Base-by-base conservation (phyloP, 805 yeast species). In the Metschnikowia matae region DNA sequence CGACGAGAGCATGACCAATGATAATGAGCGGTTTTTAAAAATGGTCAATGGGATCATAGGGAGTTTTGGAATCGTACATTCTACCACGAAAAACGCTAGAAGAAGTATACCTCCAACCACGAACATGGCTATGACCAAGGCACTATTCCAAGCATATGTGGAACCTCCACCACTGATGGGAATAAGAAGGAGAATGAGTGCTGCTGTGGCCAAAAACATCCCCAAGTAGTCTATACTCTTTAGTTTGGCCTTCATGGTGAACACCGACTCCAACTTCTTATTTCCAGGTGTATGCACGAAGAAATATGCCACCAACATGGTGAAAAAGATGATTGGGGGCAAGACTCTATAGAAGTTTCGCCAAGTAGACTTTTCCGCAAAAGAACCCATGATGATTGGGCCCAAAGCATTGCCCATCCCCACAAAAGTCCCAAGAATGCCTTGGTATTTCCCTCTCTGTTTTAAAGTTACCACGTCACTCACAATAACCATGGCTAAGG, bases 131-230 rank as follows among this genome's bases (percentile, higher is more conserved):
- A 72, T 72, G 4, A 70, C 70, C 8, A 70, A 43, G 0, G 68
- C 49, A 48, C 73, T 77, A 56, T 73, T 57, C 90, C 90, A 85
- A 0, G 69, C 62, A 59, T 74, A 82, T 10, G 77, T 67, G 7
- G 78, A 67, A 2, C 89, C 89, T 34, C 89, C 89, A 15, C 84
- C 83, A 54, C 77, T 74, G 18, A 82, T 61, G 2, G 85, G 84
- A n/a, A 83, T 70, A 44, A 82, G 68, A 14, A 83, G 57, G 3
- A 82, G 62, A 0, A 81, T 77, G 26, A 75, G 68, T 0, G 79
- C 75, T 1, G 79, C 70, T 4, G 83, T 68, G 34, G 80, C 66
- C 13, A 78, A 64, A 29, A 77, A 54, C 40, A 80, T 71, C 0
- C 89, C 89, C 6, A 66, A 55, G 54, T 74, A 78, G 62, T 83